Evolutionary conservation across 2,329 filamentous ascomycete genomes (phyloP), one percentile per base, ranked within the genome.

Genomic region (Beauveria pseudobassiana): DNA sequence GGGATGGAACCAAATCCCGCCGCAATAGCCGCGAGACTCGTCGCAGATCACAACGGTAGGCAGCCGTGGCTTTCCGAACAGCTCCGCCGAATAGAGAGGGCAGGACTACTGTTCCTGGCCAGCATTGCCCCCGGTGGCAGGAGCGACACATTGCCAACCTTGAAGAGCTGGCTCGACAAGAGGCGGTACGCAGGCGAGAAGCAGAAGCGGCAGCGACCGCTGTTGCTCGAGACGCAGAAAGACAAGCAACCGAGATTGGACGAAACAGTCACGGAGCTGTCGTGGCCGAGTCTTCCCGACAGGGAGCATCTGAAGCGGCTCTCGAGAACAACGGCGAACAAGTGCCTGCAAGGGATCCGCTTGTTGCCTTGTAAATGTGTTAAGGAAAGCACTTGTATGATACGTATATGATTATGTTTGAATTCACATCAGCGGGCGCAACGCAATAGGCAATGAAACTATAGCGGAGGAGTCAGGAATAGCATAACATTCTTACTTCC

Each of bases 91-190:
- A 67, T 84, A 7, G 85, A 88, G 71, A 80, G 86, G 64, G 82
- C 84, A 20, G 77, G 82, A 0, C 77, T 88, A 18, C 75, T 88
- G 26, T 88, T 88, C 67, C 74, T 88, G 24, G 86, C 86, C 22
- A 88, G 86, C 69, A 80, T 88, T 63, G 83, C 85, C 1, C 86
- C 86, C 1, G 86, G 80, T 88, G 26, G 85, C 85, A 1, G 86
- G 86, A 88, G 72, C 76, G 84, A 54, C 86, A 88, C 64, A 87
- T 88, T 63, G 82, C 80, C 26, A 78, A 82, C 50, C 70, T 85
- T 2, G 82, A 85, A 66, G 81, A 79, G 4, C 78, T 82, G 61
- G 79, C 77, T 45, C 74, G 78, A 55, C 76, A 72, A 30, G 62
- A 61, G 2, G 80, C 80, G 65, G 69, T 74, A 46, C 72, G 77